phyloP scores from a whole-genome alignment of 108 stramenopile genomes.

The Asterionellopsis glacialis region DNA sequence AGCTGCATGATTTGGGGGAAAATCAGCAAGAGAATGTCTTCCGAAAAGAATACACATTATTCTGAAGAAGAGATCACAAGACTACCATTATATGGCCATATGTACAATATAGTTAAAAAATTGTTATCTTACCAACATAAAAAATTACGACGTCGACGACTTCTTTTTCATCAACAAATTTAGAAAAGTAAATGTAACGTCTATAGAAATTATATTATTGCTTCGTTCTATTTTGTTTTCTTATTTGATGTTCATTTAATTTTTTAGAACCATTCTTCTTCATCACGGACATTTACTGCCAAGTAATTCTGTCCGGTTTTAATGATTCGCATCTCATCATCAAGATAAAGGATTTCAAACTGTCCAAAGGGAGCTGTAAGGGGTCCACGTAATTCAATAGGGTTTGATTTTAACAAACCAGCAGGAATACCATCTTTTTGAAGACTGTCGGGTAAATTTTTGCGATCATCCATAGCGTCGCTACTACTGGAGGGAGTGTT shows the following conservation, averaged over 20 bases:
- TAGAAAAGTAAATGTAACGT: no score
- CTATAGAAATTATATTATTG: no score
- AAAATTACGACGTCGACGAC: no score
- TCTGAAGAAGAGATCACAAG: no score
- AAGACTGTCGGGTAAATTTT: conserved; percentile 5
- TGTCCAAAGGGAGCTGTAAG: conserved; percentile 66
- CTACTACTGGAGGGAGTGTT: not conserved
- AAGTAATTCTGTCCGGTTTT: conserved; percentile 57
- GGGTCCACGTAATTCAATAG: conserved; percentile 57
- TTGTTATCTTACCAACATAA: no score
- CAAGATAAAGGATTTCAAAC: conserved; percentile 69
- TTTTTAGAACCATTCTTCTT: conserved; percentile 42
- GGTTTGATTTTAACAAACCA: conserved; percentile 35
- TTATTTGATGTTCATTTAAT: not conserved
- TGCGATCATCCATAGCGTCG: not conserved
- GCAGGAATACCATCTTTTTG: conserved; percentile 34
- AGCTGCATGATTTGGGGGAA: no score
- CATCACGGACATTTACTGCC: conserved; percentile 51
- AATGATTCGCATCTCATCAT: conserved; percentile 58
- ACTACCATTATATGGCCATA: no score
- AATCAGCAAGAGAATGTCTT: no score
- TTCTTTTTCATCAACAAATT: no score
- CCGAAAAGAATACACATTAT: no score
- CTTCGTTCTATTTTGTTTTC: not conserved
- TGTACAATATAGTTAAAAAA: no score